A percentile compares a stretch with the other conserved stretches of the same genome.
Evolutionary conservation across 73 alveolate genomes (phyloP).

Genomic region (Loxodes magnus): DNA sequence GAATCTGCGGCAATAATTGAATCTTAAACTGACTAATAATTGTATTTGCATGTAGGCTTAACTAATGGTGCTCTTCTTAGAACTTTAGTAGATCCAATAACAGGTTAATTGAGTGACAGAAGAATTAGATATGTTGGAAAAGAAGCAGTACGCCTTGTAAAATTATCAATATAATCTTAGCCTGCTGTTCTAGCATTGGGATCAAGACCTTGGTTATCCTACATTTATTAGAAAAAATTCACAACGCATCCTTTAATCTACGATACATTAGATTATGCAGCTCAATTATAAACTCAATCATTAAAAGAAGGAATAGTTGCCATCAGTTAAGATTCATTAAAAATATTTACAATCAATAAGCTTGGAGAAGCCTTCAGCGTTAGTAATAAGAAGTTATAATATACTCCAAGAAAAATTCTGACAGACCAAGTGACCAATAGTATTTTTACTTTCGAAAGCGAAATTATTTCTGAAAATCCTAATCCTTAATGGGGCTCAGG

Average conservation of each 20-base stretch:
- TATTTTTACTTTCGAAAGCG: slow-evolving; percentile 81
- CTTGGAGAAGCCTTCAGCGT: slow-evolving; percentile 82
- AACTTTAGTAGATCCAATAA: slow-evolving; percentile 83
- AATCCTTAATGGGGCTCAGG: too few species aligned
- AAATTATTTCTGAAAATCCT: slow-evolving; percentile 39
- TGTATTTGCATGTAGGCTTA: slow-evolving; percentile 86
- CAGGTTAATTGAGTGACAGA: slow-evolving; percentile 92
- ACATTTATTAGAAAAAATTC: slow-evolving; percentile 61
- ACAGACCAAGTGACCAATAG: slow-evolving; percentile 64
- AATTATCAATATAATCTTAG: slow-evolving; percentile 35
- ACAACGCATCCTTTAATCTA: slow-evolving; percentile 65
- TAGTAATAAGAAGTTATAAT: slow-evolving; percentile 52
- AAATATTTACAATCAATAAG: slow-evolving; percentile 63
- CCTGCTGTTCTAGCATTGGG: slow-evolving; percentile 77
- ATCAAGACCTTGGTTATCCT: slow-evolving; percentile 85
- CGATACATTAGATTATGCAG: slow-evolving; percentile 65
- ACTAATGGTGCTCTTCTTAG: slow-evolving; percentile 88
- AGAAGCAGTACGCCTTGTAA: slow-evolving; percentile 54
- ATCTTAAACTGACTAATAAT: slow-evolving; percentile 9
- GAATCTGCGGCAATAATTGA: slow-evolving; percentile 77
- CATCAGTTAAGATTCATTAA: slow-evolving; percentile 55
- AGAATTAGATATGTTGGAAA: slow-evolving; percentile 84
- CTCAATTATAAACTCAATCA: slow-evolving; percentile 53
- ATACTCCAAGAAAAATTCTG: slow-evolving; percentile 82
- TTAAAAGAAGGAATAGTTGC: slow-evolving; percentile 73